These are phyloP conservation scores for Mixia osmundae DNA, from an alignment of 1,284 basidiomycete species.

Conservation along the genomic window DNA sequence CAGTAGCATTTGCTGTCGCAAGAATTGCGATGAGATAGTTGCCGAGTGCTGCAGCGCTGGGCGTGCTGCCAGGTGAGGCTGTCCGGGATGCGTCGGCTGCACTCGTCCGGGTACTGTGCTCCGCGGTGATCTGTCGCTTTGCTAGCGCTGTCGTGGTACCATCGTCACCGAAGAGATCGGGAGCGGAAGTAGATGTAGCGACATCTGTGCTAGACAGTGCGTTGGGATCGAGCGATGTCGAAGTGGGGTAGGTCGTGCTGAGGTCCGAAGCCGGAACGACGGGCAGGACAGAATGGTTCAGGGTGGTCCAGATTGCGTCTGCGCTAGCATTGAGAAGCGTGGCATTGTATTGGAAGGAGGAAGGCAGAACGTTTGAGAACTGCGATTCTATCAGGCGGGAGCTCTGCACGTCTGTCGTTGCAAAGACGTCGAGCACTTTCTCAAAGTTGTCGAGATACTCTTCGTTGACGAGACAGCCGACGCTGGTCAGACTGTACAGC, in stretches of 20 bases:
- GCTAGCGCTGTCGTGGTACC: neutral
- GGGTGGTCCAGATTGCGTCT: constrained; percentile 29
- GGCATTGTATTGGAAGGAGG: constrained; percentile 33
- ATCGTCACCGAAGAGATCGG: neutral
- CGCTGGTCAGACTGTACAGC: constrained; percentile 16
- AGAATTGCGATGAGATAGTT: constrained; percentile 12
- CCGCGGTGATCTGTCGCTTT: too few relatives aligned
- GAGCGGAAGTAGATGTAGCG: too few relatives aligned
- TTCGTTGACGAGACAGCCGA: constrained; percentile 46
- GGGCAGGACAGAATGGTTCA: constrained; percentile 20
- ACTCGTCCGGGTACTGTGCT: too few relatives aligned
- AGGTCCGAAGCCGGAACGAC: constrained; percentile 12
- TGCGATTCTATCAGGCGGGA: constrained; percentile 35
- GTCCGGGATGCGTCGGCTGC: constrained; percentile 1
- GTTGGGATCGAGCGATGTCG: too few relatives aligned
- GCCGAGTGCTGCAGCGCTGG: neutral
- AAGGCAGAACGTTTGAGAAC: constrained; percentile 30
- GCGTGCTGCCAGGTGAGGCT: constrained; percentile 5
- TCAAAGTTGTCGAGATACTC: constrained; percentile 43
- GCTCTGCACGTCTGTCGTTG: constrained; percentile 33
- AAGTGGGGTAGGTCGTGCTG: too few relatives aligned
- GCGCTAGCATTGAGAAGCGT: constrained; percentile 33
- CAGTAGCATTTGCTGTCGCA: constrained; percentile 7
- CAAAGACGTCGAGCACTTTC: constrained; percentile 55
- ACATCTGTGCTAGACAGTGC: too few relatives aligned